Base-by-base conservation (phyloP, 768 basidiomycete species). In the Lactarius deliciosus region DNA sequence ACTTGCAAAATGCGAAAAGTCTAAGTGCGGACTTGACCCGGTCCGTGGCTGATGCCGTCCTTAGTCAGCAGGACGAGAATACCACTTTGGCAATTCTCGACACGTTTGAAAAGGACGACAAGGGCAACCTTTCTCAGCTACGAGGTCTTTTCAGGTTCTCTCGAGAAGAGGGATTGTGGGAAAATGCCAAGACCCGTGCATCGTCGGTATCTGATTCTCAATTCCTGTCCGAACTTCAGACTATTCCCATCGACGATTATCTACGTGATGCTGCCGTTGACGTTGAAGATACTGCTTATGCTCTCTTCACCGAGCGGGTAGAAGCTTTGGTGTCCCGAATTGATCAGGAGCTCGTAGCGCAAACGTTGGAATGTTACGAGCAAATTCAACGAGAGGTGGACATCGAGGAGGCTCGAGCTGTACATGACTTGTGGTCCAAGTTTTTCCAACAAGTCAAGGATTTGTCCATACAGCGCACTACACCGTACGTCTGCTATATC, bases 221-320 rank as follows among this genome's bases (percentile, higher is more conserved):
- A 1, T 71, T 71, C 41, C 53, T 71, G 2, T 47, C 53, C 2
- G 18, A 20, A 1, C 50, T 66, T 9, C 13, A 34, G 11, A 25
- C 58, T 13, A 41, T 65, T n/a, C 53, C 43, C 1, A 7, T 8
- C 16, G 43, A 47, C 5, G 50, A 64, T 16, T 30, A 53, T 22
- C 22, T 53, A 16, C 25, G 54, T 9, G 40, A 60, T 0, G 36
- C 60, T 5, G 57, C 65, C 2, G 8, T 28, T 5, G 41, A 57
- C 2, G 64, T 38, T 3, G 50, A 43, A 4, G 16, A 5, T 8
- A 16, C 30, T 8, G 67, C 68, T 2, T 43, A 36, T 2, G 6
- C 53, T 0, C 45, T 64, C 8, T 30, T 72, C 28, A 10, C 25
- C 5, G n/a, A 41, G 9, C 36, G 7, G 11, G 7, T 71, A 25